Evolutionary conservation across 805 yeast genomes (phyloP), one percentile per base, ranked within the genome.

Genomic region (Lachancea nothofagi): DNA sequence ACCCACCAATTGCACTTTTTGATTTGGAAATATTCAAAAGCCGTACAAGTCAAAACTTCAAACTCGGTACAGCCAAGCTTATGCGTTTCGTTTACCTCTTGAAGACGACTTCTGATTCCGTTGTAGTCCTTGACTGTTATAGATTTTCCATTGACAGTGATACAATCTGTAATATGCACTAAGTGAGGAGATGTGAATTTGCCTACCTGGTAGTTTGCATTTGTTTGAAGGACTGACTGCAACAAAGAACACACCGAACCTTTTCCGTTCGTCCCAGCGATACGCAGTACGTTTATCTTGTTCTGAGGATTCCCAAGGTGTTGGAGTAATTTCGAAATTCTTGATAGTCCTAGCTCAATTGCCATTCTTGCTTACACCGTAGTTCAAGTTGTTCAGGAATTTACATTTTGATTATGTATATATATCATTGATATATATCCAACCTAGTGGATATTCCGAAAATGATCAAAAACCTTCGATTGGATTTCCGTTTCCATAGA

Each of bases 251-350:
- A 78, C 0, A 89, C 84, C 0, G 97, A 88, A 0, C 98, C 98
- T 55, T 90, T 90, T 0, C 98, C 98, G 56, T 90, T 90, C 7
- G 98, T 90, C 0, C 98, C 98, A 0, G 96, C 96, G 3, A 93
- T 73, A 55, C 93, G 98, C n/a, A 93, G 66, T 0, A 87, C 78
- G 45, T 75, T 74, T 53, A 77, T 77, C 4, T 64, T 50, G 12
- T 59, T 50, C 28, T 86, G 93, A 0, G 96, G 97, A 50, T 78
- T 74, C 0, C 86, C 87, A 15, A 88, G 64, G 17, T 58, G 53
- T 4, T 48, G 36, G 9, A 81, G 64, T 3, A 83, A 67, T 28
- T 54, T 51, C 1, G 61, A 23, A 0, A 82, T 66, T 37, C 88
- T 62, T 3, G 66, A 46, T 9, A 83, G 65, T 2, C 85, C 86